phyloP scores from a whole-genome alignment of 208 protist genomes.

The Wallacemonas sp. region DNA sequence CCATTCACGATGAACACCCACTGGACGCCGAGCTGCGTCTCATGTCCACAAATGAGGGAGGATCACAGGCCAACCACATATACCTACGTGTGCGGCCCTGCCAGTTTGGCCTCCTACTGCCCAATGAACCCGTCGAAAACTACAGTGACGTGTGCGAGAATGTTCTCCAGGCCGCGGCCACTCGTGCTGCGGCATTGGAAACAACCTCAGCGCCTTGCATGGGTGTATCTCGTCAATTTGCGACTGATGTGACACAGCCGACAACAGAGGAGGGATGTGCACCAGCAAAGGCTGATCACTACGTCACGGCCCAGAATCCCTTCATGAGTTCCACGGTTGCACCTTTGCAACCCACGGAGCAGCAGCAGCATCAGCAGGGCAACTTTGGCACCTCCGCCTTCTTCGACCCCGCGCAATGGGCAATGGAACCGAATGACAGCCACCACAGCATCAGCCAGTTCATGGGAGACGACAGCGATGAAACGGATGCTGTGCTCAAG shows the following conservation, averaged over 20 bases:
- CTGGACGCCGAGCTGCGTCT: conserved; percentile 53
- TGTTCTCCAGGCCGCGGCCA: background rate
- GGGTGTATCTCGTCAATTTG: background rate
- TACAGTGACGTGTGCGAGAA: conserved; percentile 15
- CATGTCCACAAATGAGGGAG: conserved; percentile 3
- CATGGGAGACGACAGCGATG: conserved; percentile 3
- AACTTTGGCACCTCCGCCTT: background rate
- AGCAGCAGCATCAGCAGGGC: background rate
- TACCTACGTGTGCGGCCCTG: conserved; percentile 34
- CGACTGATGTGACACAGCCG: background rate
- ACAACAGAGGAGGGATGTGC: too few relatives aligned
- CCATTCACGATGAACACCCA: conserved; percentile 71
- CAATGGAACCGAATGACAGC: background rate
- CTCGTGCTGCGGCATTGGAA: background rate
- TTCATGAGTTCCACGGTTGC: background rate
- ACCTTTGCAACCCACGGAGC: background rate
- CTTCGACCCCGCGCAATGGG: conserved; percentile 4
- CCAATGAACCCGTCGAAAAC: conserved; percentile 30
- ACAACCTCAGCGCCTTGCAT: background rate
- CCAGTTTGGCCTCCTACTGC: conserved; percentile 37
- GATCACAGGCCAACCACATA: background rate
- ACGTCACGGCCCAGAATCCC: background rate
- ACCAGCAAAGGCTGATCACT: too few relatives aligned
- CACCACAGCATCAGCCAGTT: conserved; percentile 9
- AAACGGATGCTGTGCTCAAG: background rate